These are phyloP conservation scores for Lignosus rhinocerotis DNA, from an alignment of 1,284 basidiomycete genomes.

Conservation along the genomic window DNA sequence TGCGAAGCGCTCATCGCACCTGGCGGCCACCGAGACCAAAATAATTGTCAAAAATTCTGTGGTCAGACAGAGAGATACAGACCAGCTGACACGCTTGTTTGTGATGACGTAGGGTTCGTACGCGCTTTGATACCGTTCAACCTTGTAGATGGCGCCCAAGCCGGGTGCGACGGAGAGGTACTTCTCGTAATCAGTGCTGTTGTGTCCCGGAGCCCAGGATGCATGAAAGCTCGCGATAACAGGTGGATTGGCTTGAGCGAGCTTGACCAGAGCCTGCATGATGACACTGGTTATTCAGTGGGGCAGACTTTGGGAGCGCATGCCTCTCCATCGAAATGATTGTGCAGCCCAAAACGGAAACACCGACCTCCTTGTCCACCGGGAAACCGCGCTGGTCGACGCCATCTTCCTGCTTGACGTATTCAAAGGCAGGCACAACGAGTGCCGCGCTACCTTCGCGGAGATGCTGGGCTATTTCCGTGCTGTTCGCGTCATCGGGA, in stretches of 20 bases:
- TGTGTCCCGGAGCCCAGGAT: conserved; percentile 77
- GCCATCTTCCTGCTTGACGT: conserved; percentile 60
- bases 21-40: conserved; percentile 24
- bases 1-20: conserved; percentile 88
- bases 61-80: conserved; percentile 16
- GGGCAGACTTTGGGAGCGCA: not conserved
- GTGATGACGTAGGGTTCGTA: conserved; percentile 87
- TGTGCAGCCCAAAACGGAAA: not conserved
- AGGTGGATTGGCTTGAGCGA: conserved; percentile 49
- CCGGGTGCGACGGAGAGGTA: conserved; percentile 57
- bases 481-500: conserved; percentile 24
- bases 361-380: conserved; percentile 56
- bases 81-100: conserved; percentile 76
- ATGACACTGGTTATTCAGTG: not conserved
- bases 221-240: conserved; percentile 73
- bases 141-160: conserved; percentile 71
- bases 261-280: conserved; percentile 51
- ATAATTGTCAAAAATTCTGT: not conserved
- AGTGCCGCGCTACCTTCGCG: conserved; percentile 61
- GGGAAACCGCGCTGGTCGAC: conserved; percentile 61
- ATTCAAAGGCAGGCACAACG: conserved; percentile 82
- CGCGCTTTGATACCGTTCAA: conserved; percentile 71
- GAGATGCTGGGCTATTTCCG: conserved; percentile 37
- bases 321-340: not conserved
- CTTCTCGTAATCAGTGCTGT: conserved; percentile 71